These are phyloP conservation scores for Solanum chilense DNA, from an alignment of 257 asterid genomes.

Conservation along the genomic window DNA sequence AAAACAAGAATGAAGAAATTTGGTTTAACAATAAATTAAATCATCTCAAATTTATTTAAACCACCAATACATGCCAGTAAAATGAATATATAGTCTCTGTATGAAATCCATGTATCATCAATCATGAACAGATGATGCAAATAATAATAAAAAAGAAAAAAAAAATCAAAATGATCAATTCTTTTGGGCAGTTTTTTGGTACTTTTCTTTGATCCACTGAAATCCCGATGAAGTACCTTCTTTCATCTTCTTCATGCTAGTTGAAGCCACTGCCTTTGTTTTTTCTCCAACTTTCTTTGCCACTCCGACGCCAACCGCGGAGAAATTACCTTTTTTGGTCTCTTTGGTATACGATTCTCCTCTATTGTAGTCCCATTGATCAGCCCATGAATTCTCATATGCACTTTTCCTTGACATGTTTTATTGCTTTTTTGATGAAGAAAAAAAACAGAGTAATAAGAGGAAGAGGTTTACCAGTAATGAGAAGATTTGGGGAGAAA, in stretches of 20 bases:
- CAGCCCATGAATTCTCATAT: slow-evolving; percentile 64
- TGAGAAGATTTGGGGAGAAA: background rate
- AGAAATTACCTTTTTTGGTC: slow-evolving; percentile 11
- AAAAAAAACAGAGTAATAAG: background rate
- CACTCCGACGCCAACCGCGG: slow-evolving; percentile 11
- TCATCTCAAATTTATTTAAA: background rate
- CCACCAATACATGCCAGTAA: background rate
- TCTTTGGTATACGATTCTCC: slow-evolving; percentile 30
- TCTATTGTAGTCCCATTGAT: slow-evolving; percentile 57
- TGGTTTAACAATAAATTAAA: background rate
- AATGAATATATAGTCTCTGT: background rate
- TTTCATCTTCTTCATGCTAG: slow-evolving; percentile 64
- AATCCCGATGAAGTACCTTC: slow-evolving; percentile 58
- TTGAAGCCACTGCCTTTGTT: slow-evolving; percentile 59
- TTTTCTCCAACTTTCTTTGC: slow-evolving; percentile 53
- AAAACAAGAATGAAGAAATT: background rate
- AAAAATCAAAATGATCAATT: background rate
- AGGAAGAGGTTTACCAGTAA: background rate
- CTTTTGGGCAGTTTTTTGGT: slow-evolving; percentile 28
- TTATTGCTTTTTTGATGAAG: background rate
- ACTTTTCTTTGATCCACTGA: slow-evolving; percentile 74
- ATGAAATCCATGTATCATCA: background rate
- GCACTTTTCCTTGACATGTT: background rate
- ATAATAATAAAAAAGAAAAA: background rate
- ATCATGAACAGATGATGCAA: background rate